A percentile compares a stretch with the other conserved stretches of the same genome.
These are phyloP conservation scores for Cercospora sp. DNA, from an alignment of 2,329 filamentous ascomycete genomes.

Conservation along the genomic window DNA sequence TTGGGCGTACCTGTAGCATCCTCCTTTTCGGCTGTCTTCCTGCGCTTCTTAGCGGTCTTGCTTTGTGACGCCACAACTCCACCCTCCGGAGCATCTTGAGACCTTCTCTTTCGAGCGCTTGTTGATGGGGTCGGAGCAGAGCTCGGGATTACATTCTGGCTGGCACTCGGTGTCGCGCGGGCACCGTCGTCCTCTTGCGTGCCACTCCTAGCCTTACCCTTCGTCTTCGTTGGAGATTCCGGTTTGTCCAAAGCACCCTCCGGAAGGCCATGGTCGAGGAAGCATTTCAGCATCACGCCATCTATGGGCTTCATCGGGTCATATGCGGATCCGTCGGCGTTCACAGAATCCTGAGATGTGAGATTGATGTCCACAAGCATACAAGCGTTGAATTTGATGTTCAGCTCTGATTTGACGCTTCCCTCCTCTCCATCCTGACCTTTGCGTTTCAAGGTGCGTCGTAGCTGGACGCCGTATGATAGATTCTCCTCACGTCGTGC, in stretches of 20 bases:
- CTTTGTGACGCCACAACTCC: background rate
- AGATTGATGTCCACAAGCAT: conserved; percentile 34
- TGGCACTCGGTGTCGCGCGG: conserved; percentile 28
- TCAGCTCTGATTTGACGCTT: conserved; percentile 26
- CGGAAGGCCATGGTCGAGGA: conserved; percentile 37
- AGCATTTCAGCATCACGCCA: conserved; percentile 40
- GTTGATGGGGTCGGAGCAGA: background rate
- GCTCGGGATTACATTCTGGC: background rate
- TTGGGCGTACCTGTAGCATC: background rate
- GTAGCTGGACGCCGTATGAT: conserved; percentile 36
- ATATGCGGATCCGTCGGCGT: conserved; percentile 34
- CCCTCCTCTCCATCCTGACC: conserved; percentile 26
- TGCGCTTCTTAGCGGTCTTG: conserved; percentile 6
- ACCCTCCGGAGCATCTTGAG: background rate
- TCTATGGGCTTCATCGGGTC: conserved; percentile 40
- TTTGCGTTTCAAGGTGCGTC: conserved; percentile 34
- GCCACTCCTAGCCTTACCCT: conserved; percentile 23
- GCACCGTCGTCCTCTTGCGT: conserved; percentile 52
- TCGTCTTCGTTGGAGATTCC: background rate
- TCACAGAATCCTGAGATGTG: background rate
- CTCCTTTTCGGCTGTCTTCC: background rate
- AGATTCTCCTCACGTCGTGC: conserved; percentile 29
- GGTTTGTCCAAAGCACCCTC: conserved; percentile 19
- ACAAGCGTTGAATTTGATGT: conserved; percentile 42
- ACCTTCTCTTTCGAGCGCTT: background rate